phyloP scores from a whole-genome alignment of 257 asterid genomes.

The Salvia hispanica region DNA sequence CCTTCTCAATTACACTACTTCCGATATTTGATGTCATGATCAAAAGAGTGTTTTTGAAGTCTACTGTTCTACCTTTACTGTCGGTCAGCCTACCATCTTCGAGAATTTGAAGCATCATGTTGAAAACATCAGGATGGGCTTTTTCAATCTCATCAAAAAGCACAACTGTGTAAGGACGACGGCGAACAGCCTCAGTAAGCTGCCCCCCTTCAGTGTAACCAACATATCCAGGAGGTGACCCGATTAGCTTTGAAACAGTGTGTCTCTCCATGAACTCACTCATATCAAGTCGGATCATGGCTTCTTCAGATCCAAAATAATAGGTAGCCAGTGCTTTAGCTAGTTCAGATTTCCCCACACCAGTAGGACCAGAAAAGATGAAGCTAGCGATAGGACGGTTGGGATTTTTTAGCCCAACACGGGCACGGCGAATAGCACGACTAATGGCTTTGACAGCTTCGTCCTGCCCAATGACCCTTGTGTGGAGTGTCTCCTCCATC shows the following conservation, averaged over 20 bases:
- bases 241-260: constrained; percentile 76
- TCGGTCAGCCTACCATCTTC: constrained; percentile 90
- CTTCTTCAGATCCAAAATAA: constrained; percentile 83
- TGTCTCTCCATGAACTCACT: constrained; percentile 93
- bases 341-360: constrained; percentile 87
- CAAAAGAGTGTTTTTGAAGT: constrained; percentile 77
- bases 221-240: constrained; percentile 88
- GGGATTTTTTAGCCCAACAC: constrained; percentile 85
- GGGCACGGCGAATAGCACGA: constrained; percentile 82
- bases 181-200: constrained; percentile 77
- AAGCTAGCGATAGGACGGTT: constrained; percentile 85
- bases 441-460: constrained; percentile 79
- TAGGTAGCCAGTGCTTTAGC: constrained; percentile 78
- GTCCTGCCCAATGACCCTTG: constrained; percentile 74
- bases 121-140: constrained; percentile 81
- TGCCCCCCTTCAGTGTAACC: constrained; percentile 86
- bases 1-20: constrained; percentile 69
- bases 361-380: constrained; percentile 90
- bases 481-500: constrained; percentile 95
- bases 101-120: constrained; percentile 84
- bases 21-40: constrained; percentile 91
- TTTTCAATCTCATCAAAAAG: constrained; percentile 86
- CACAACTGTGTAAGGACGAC: constrained; percentile 69
- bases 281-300: constrained; percentile 90
- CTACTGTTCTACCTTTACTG: constrained; percentile 78